These are phyloP conservation scores for Pseudotsuga menziesii DNA, from an alignment of 75 land plant species.

Conservation along the genomic window DNA sequence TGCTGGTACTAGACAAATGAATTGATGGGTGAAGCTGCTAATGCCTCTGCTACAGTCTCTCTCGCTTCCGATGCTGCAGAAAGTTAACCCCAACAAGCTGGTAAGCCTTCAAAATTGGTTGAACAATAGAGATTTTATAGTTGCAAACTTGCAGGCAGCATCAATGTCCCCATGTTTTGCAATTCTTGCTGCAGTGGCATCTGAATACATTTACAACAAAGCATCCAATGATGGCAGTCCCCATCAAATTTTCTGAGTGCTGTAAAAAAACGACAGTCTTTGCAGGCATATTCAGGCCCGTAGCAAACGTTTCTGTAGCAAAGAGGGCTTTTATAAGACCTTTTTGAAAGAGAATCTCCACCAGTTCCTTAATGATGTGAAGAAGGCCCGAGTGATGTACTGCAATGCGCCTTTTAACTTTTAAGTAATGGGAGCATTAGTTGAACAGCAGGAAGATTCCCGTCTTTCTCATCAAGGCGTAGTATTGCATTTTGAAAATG, in stretches of 20 bases:
- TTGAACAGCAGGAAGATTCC: too few relatives aligned
- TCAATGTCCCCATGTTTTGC: constrained; percentile 91
- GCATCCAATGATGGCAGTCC: neutral
- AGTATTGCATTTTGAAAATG: constrained; percentile 14
- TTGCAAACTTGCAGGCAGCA: constrained; percentile 79
- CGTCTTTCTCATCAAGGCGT: constrained; percentile 5
- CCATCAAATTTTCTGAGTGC: too few relatives aligned
- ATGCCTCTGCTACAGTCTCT: too few relatives aligned
- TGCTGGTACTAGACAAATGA: too few relatives aligned
- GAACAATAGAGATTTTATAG: constrained; percentile 32
- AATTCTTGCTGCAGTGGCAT: constrained; percentile 62
- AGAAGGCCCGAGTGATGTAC: too few relatives aligned
- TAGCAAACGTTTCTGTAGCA: too few relatives aligned
- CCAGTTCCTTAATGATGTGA: neutral
- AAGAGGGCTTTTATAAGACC: constrained; percentile 19
- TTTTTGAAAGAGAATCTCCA: constrained; percentile 28
- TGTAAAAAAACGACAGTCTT: too few relatives aligned
- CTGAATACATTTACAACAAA: constrained; percentile 62
- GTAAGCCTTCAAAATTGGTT: constrained; percentile 81
- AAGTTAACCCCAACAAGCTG: constrained; percentile 98
- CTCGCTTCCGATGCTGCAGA: too few relatives aligned
- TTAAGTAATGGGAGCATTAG: too few relatives aligned
- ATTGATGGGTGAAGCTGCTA: too few relatives aligned
- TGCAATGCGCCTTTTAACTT: too few relatives aligned
- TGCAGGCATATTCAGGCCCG: too few relatives aligned